These are phyloP conservation scores for Aspergillus sp. DNA, from an alignment of 2,329 filamentous ascomycete species.

Conservation along the genomic window DNA sequence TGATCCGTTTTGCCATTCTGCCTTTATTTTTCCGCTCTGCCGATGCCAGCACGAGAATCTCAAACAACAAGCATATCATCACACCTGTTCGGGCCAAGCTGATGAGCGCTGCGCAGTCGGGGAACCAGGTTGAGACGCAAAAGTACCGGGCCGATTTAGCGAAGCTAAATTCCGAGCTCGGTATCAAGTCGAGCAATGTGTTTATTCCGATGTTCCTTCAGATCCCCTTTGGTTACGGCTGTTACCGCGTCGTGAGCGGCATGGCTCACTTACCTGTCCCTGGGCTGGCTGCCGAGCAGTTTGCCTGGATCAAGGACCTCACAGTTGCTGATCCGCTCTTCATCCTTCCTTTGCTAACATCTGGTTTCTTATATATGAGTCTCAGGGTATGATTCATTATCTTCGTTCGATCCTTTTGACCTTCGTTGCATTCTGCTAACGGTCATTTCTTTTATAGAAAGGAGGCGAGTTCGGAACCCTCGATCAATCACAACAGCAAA, in stretches of 20 bases:
- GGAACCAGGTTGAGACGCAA: slow-evolving; percentile 52
- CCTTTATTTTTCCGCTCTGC: slow-evolving; percentile 63
- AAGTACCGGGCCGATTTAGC: slow-evolving; percentile 50
- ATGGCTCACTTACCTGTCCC: slow-evolving; percentile 82
- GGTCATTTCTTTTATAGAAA: slow-evolving; percentile 26
- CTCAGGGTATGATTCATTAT: slow-evolving; percentile 53
- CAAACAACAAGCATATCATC: slow-evolving; percentile 58
- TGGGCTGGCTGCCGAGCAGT: slow-evolving; percentile 67
- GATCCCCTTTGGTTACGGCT: slow-evolving; percentile 73
- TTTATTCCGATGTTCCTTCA: slow-evolving; percentile 59
- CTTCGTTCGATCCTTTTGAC: neutral
- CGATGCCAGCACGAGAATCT: slow-evolving; percentile 63
- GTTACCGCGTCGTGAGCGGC: slow-evolving; percentile 72
- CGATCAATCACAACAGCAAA: slow-evolving; percentile 27
- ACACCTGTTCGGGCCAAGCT: slow-evolving; percentile 60
- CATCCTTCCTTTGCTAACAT: slow-evolving; percentile 66
- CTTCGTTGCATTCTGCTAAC: neutral
- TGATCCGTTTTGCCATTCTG: slow-evolving; percentile 65
- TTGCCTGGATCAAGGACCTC: slow-evolving; percentile 78
- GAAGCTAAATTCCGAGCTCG: slow-evolving; percentile 54
- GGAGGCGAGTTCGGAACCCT: slow-evolving; percentile 39
- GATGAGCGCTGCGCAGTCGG: slow-evolving; percentile 41
- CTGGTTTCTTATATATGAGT: slow-evolving; percentile 56
- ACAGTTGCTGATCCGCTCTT: slow-evolving; percentile 74
- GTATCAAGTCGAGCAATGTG: slow-evolving; percentile 53